Percentiles rank a stretch among this genome's conserved stretches.
These are phyloP conservation scores for Colletotrichum chlorophyti DNA, from an alignment of 2,329 filamentous ascomycete species.

Conservation along the genomic window DNA sequence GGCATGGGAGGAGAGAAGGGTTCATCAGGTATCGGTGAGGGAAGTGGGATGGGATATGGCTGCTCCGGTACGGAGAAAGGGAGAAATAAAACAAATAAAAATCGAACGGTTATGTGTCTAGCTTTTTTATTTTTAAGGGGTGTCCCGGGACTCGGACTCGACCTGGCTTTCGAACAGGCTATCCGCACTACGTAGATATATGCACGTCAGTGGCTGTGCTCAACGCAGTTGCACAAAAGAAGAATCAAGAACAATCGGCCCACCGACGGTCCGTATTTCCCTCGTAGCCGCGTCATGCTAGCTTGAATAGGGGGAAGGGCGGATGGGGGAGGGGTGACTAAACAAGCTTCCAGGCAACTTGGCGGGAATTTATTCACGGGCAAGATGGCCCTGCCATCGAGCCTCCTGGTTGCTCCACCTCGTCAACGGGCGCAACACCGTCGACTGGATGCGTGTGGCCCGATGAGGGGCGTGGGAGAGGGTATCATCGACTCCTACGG, in stretches of 20 bases:
- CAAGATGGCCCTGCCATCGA: not conserved
- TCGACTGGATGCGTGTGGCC: not conserved
- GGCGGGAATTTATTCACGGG: slow-evolving; percentile 1
- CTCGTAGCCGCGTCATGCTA: slow-evolving; percentile 15
- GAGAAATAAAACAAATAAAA: not conserved
- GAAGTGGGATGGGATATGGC: not conserved
- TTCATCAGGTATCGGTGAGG: too few species aligned
- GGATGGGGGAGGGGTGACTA: slow-evolving; percentile 3
- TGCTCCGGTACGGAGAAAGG: not conserved
- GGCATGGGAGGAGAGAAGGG: too few species aligned
- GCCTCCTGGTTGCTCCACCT: not conserved
- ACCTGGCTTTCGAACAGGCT: too few species aligned
- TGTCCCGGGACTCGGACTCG: too few species aligned
- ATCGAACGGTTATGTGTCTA: not conserved
- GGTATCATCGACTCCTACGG: too few species aligned
- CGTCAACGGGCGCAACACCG: not conserved
- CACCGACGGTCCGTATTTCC: slow-evolving; percentile 16
- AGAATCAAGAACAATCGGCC: not conserved
- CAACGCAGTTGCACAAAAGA: not conserved
- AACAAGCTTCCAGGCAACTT: slow-evolving; percentile 16
- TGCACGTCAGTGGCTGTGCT: slow-evolving; percentile 2
- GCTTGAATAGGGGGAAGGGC: slow-evolving; percentile 11
- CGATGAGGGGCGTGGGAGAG: too few species aligned
- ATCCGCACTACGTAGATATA: not conserved
- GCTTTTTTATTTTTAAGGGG: too few species aligned